Evolutionary conservation across 495 filamentous ascomycete species (phyloP), one percentile per base, ranked within the genome.

Genomic region (Podospora appendiculata): DNA sequence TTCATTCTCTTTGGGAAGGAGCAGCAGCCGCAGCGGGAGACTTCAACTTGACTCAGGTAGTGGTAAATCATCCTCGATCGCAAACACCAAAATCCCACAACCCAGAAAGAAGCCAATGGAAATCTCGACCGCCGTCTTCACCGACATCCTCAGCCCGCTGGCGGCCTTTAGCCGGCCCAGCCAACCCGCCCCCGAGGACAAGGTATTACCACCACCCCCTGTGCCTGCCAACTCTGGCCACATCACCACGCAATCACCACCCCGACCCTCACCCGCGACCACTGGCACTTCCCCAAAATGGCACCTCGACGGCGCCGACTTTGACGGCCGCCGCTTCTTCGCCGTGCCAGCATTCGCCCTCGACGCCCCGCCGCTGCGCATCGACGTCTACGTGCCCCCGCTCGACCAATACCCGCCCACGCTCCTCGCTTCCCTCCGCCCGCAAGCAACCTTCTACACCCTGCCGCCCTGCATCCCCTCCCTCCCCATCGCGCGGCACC

Each of bases 351-450:
- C n/a, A 4, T 51, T 51, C 16, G 49, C 49, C 8, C n/a, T 62
- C 69, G 41, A 55, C 67, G 19, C 48, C 55, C 67, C 69, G 14
- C 70, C 70, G 12, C 54, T 70, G 25, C 64, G 70, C 12, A 68
- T 73, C 55, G 70, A 71, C 51, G 58, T 71, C 19, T 69, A 65
- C 54, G 49, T 73, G 34, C 68, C 70, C 11, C 53, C 59, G 8
- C 12, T 49, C 4, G 68, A 73, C 45, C 52, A 58, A 8, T 70
- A 65, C n/a, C 56, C 64, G 3, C 13, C 19, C 6, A 16, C 36
- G 9, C 58, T 70, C 40, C 53, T 62, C 35, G 56, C 52, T n/a
- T 53, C 61, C 13, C 58, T 71, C 11, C 49, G 59, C 43, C 66
- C 71, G 0, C 57, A 69, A 32, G 54, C 54, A 32, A 59, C 61